phyloP scores from a whole-genome alignment of 108 stramenopile species.

The Nitzschia sp. region DNA sequence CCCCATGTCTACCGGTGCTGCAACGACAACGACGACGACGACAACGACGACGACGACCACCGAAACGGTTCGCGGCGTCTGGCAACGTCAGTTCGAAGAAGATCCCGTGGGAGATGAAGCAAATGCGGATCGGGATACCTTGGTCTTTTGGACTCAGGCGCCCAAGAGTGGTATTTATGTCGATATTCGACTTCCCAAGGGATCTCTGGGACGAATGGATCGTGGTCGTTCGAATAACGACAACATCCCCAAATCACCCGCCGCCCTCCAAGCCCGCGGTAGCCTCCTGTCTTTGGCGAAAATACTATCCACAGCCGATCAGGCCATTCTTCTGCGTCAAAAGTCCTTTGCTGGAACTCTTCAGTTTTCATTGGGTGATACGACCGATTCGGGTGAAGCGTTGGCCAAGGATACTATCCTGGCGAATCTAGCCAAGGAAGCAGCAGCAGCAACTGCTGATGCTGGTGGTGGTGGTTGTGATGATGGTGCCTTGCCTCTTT shows the following conservation, averaged over 20 bases:
- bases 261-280: conserved; percentile 21
- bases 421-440: neutral
- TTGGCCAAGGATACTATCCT: conserved; percentile 28
- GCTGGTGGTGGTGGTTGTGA: no score
- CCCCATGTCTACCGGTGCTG: no score
- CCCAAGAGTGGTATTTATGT: conserved; percentile 48
- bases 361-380: conserved; percentile 23
- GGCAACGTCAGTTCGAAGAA: conserved; percentile 47
- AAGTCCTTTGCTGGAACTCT: conserved; percentile 50
- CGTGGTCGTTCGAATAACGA: neutral
- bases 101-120: conserved; percentile 48
- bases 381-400: conserved; percentile 22
- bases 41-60: conserved; percentile 3
- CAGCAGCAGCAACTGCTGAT: neutral
- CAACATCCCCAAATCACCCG: conserved; percentile 2
- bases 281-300: neutral
- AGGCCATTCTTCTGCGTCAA: conserved; percentile 24
- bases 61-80: conserved; percentile 32
- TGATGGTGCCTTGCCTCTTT: conserved; percentile 20
- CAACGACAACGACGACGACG: no score
- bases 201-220: conserved; percentile 21
- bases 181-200: conserved; percentile 42
- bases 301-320: neutral
- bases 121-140: conserved; percentile 36
- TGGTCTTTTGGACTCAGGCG: conserved; percentile 56